Conservation (phyloP, 768 basidiomycete genomes). For the Imleria badia region DNA sequence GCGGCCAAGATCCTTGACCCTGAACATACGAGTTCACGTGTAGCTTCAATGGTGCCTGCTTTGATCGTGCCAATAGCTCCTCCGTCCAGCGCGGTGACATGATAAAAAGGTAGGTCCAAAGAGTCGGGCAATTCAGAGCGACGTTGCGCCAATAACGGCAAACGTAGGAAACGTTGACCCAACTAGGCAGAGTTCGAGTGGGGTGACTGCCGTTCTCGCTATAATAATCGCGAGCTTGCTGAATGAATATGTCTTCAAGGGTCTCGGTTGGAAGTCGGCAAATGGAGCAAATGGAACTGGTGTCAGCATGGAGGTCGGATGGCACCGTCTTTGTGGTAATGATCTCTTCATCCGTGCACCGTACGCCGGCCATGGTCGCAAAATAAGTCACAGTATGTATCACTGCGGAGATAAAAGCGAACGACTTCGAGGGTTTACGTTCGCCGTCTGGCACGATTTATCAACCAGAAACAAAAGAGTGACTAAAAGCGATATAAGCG, state of each 20-base stretch:
- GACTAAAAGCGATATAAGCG: too few relatives aligned
- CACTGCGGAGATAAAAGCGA: neutral
- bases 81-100: slow-evolving; percentile 34
- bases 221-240: neutral
- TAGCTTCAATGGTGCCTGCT: slow-evolving; percentile 32
- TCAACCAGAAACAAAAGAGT: too few relatives aligned
- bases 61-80: slow-evolving; percentile 45
- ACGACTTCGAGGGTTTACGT: too few relatives aligned
- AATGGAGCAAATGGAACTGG: slow-evolving; percentile 2
- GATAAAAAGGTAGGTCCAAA: slow-evolving; percentile 40
- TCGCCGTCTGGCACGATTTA: too few relatives aligned
- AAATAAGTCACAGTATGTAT: too few relatives aligned
- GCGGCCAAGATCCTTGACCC: too few relatives aligned
- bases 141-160: slow-evolving; percentile 40
- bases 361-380: too few relatives aligned
- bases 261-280: slow-evolving; percentile 14
- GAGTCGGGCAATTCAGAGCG: slow-evolving; percentile 37
- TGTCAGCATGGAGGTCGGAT: too few relatives aligned
- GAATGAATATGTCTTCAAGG: slow-evolving; percentile 12
- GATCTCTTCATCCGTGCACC: too few relatives aligned
- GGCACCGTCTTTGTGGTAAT: too few relatives aligned
- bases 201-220: too few relatives aligned
- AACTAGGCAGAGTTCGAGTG: neutral
- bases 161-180: slow-evolving; percentile 10
- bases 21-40: too few relatives aligned